A percentile compares a stretch with the other conserved stretches of the same genome.
phyloP scores from a whole-genome alignment of 441 rosid species.

The Euphorbia celastroides region DNA sequence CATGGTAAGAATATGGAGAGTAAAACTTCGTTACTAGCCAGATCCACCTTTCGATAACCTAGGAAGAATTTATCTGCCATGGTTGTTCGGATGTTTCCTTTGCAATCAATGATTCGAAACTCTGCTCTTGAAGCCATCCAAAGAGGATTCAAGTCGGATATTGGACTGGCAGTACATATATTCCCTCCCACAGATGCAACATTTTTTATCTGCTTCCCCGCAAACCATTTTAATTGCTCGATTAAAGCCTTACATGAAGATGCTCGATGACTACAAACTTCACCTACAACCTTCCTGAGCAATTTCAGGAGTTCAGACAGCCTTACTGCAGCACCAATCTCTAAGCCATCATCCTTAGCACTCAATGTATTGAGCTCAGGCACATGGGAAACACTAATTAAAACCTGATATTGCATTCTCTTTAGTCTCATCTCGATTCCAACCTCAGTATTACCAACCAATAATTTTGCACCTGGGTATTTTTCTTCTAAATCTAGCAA shows the following conservation, averaged over 20 bases:
- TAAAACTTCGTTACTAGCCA: slow-evolving; percentile 57
- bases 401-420: slow-evolving; percentile 61
- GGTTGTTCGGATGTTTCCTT: slow-evolving; percentile 49
- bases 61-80: slow-evolving; percentile 82
- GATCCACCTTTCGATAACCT: slow-evolving; percentile 86
- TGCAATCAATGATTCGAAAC: slow-evolving; percentile 54
- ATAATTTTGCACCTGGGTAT: slow-evolving; percentile 64
- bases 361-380: slow-evolving; percentile 66
- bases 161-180: slow-evolving; percentile 94
- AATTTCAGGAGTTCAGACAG: slow-evolving; percentile 58
- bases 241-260: slow-evolving; percentile 75
- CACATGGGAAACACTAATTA: slow-evolving; percentile 62
- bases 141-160: slow-evolving; percentile 94
- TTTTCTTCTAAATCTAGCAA: slow-evolving; percentile 60
- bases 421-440: slow-evolving; percentile 95
- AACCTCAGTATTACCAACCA: slow-evolving; percentile 86
- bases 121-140: slow-evolving; percentile 94
- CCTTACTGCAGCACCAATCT: slow-evolving; percentile 79
- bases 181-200: slow-evolving; percentile 95
- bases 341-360: slow-evolving; percentile 69
- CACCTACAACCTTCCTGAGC: slow-evolving; percentile 49
- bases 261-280: slow-evolving; percentile 57
- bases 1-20: slow-evolving; percentile 82
- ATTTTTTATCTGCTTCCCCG: slow-evolving; percentile 89
- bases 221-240: slow-evolving; percentile 95